phyloP scores from a whole-genome alignment of 805 yeast genomes.

The Huiozyma naganishii region DNA sequence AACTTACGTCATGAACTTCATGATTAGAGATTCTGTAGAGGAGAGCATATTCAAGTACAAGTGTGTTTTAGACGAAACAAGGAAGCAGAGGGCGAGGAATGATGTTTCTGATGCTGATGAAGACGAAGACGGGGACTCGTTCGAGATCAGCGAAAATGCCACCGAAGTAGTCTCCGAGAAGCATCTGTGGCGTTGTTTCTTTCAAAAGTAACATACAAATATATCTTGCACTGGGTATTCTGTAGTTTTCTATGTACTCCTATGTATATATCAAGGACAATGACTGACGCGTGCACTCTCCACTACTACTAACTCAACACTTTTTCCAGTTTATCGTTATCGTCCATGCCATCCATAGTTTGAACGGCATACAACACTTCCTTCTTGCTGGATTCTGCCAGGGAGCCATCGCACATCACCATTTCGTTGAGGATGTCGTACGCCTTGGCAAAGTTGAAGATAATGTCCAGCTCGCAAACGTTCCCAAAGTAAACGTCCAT shows the following conservation, averaged over 20 bases:
- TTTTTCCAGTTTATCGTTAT: constrained; percentile 50
- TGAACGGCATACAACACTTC: constrained; percentile 69
- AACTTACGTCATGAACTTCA: constrained; percentile 90
- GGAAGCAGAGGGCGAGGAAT: neutral
- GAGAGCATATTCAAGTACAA: constrained; percentile 56
- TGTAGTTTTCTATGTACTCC: neutral
- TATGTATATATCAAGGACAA: neutral
- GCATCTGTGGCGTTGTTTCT: constrained; percentile 26
- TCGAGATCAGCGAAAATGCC: constrained; percentile 18
- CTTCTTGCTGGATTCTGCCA: constrained; percentile 72
- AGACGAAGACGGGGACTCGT: constrained; percentile 11
- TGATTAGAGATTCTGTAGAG: constrained; percentile 75
- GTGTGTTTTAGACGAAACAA: constrained; percentile 16
- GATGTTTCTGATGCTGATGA: neutral
- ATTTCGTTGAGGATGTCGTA: constrained; percentile 87
- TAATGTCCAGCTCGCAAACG: constrained; percentile 93
- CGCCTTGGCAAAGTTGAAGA: constrained; percentile 90
- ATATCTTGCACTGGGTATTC: neutral
- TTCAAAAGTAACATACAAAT: constrained; percentile 2
- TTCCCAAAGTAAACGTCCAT: constrained; percentile 94
- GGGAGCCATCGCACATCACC: constrained; percentile 68
- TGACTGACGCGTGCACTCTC: constrained; percentile 1
- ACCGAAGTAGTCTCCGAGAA: constrained; percentile 20
- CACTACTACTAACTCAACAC: constrained; percentile 24
- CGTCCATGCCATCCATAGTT: constrained; percentile 81